phyloP scores from a whole-genome alignment of 768 basidiomycete genomes.

The Amanita molliuscula region DNA sequence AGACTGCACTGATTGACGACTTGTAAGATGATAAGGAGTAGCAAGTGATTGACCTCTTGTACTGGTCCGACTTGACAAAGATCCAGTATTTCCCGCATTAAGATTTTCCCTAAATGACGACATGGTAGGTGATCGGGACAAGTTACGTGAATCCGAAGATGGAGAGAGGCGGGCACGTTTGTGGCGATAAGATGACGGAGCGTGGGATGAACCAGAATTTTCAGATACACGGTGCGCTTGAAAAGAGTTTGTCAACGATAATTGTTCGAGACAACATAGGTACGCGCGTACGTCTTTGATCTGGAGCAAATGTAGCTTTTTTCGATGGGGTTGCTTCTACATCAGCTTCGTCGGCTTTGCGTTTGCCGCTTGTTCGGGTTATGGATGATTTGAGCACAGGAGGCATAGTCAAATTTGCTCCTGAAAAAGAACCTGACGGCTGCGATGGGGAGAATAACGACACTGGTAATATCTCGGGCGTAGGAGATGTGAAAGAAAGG shows the following conservation, averaged over 20 bases:
- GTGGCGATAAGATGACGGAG: constrained; percentile 64
- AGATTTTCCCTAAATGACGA: constrained; percentile 16
- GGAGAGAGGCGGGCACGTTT: constrained; percentile 58
- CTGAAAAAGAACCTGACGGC: constrained; percentile 14
- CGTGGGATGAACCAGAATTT: constrained; percentile 34
- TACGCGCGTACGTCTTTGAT: constrained; percentile 42
- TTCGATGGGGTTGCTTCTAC: constrained; percentile 63
- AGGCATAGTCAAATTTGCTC: constrained; percentile 17
- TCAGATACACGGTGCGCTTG: constrained; percentile 45
- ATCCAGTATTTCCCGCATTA: constrained; percentile 33
- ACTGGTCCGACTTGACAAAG: constrained; percentile 32
- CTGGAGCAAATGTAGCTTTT: constrained; percentile 56
- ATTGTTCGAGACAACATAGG: not conserved
- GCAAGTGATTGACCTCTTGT: constrained; percentile 13
- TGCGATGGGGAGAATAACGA: constrained; percentile 14
- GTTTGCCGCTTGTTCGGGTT: constrained; percentile 42
- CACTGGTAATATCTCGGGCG: constrained; percentile 28
- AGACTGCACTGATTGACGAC: constrained; percentile 14
- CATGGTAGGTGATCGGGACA: constrained; percentile 12
- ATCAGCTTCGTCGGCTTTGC: constrained; percentile 59
- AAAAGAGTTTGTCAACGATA: constrained; percentile 13
- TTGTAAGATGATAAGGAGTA: constrained; percentile 13
- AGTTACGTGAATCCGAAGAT: constrained; percentile 23
- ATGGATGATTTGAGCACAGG: constrained; percentile 26
- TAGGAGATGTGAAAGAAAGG: constrained; percentile 29